Base-by-base conservation (phyloP, 495 filamentous ascomycete genomes). In the Penicillium cosmopolitanum region DNA sequence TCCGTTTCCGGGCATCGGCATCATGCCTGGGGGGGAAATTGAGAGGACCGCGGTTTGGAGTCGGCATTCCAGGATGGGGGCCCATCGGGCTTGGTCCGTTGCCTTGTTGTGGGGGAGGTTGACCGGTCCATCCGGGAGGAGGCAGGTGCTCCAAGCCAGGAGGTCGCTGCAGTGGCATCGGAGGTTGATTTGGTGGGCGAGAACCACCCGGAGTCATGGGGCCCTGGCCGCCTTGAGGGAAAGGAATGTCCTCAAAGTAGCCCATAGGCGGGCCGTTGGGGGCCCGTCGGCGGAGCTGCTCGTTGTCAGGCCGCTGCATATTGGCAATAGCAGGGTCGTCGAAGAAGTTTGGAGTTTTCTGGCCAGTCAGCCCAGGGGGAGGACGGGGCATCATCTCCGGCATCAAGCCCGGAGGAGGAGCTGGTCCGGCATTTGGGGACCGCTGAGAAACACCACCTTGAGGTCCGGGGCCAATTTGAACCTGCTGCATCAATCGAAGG, bases 401-500 rank as follows among this genome's bases (percentile, higher is more conserved):
- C 61, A 84, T 62, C 38, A 82, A 62, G 7, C 75, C 78, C 18
- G 68, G 67, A 34, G 68, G 68, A 56, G 77, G 77, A 56, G 66
- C 58, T 18, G 71, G 65, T 9, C 73, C 73, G 6, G 63, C 62
- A 52, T 66, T 71, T n/a, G 74, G 78, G 35, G 73, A 63, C 34
- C 68, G 65, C 44, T 74, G 72, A 28, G 63, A 55, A 33, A 71
- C 71, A 51, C 67, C 64, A 21, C 36, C 36, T 38, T 61, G 64
- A 42, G 66, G 54, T 11, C 69, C 52, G 44, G 74, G 72, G 46
- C 68, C 74, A 21, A 79, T 67, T 19, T 71, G 70, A 28, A 75
- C 71, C 64, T 82, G 80, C 51, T 82, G 80, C 82, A 84, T 83
- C 38, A 84, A 66, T 16, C 77, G 78, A 33, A 83, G 74, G 13